Base-by-base conservation (phyloP, 2,329 filamentous ascomycete species). In the Arthroderma sp. region DNA sequence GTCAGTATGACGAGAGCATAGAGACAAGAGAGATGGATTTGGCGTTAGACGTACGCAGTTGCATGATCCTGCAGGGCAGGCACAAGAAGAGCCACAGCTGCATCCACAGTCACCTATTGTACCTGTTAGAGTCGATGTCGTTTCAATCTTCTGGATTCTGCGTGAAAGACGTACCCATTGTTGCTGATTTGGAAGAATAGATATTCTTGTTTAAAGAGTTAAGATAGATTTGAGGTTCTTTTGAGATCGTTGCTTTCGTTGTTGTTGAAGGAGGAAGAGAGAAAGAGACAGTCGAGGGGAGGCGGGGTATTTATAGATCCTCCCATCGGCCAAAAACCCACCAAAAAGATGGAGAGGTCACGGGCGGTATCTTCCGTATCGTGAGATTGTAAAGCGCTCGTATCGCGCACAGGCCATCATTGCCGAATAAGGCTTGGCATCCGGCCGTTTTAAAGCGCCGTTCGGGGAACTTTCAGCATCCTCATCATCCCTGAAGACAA, bases 81-180 rank as follows among this genome's bases (percentile, higher is more conserved):
- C 56, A 61, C 63, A 66, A 48, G 61, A 61, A 54, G 57, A 47
- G 50, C 64, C 64, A 55, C 63, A 66, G 57, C 55, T 60, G 58
- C 63, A 66, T 50, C 53, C 55, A 61, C 64, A 62, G 47, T 61
- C 60, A 51, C 53, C 50, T 54, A 52, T 43, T 22, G 15, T 22
- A 22, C 15, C 15, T 22, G 15, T 22, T 22, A 22, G 15, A 22
- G 15, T 22, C 15, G 15, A 22, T 22, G 15, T 22, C 15, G 15
- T 1, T 22, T 22, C 15, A 22, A 3, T 22, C 15, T 22, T 1
- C 15, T 22, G 15, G 44, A 39, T 38, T 30, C 29, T 29, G 4
- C 9, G 33, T 54, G n/a, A 33, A 10, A 33, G 30, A n/a, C 36
- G 15, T 27, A 36, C 28, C 37, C 43, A 40, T 39, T 28, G 11